Base-by-base conservation (phyloP, 1,139 yeast species). In the Pneumocystis sp. region DNA sequence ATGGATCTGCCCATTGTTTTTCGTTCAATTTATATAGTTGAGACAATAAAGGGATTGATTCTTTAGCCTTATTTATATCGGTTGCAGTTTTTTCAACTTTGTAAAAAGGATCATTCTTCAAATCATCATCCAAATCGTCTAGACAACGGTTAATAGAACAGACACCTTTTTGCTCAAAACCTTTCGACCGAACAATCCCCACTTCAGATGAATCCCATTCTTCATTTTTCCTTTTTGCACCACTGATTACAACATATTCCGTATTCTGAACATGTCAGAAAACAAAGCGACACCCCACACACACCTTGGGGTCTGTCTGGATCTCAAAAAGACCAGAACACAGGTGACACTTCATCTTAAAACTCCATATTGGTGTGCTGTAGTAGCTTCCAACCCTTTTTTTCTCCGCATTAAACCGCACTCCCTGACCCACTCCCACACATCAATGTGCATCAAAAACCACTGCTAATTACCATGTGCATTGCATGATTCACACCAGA, bases 321-420 rank as follows among this genome's bases (percentile, higher is more conserved):
- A 75, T 73, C 34, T 69, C 73, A 45, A 74, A 68, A 5, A 37
- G 25, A 50, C 71, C 70, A 7, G 69, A 61, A 65, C 77, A 75
- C 10, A 70, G 66, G 5, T 71, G 71, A 61, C 77, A 75, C 44
- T 73, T 73, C 64, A 75, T 66, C 21, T 68, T 65, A 64, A 75
- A 75, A 12, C 70, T 68, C 71, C 73, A 75, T 12, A 75, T 72
- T 7, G 76, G 73, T 3, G 74, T 71, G 7, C 74, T 68, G 34
- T 67, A 72, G 64, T 74, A 75, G 35, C 65, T 65, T 5, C 77
- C 77, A 34, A 68, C 68, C 64, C 69, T 69, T 39, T 69, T 69
- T 69, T 75, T 75, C 56, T 71, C 72, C 15, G 77, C 77, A 65
- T 75, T 75, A 68, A 70, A 75, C 15, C 77, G 69, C 6, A 71